phyloP scores from a whole-genome alignment of 176 grass and related monocot species.

The Cenchrus fungigraminus region DNA sequence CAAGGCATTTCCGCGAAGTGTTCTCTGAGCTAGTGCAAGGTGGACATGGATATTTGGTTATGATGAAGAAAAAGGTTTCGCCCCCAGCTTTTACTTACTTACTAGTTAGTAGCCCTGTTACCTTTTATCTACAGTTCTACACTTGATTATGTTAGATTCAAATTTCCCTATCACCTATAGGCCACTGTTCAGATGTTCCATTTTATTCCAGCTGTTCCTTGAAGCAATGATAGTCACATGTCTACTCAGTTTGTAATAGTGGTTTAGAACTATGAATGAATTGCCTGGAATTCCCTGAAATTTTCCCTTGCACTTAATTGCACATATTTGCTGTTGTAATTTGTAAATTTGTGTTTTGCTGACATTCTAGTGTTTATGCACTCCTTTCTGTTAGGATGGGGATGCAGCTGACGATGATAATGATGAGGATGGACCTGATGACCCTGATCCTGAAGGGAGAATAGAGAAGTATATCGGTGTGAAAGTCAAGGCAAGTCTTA shows the following conservation, averaged over 20 bases:
- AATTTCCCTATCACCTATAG: not conserved
- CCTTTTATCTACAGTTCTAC: not conserved
- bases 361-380: conserved; percentile 1
- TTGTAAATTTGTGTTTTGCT: not conserved
- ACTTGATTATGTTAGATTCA: conserved; percentile 16
- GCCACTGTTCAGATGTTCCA: not conserved
- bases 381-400: conserved; percentile 70
- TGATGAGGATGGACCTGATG: conserved; percentile 81
- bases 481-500: conserved; percentile 86
- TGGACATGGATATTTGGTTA: conserved; percentile 85
- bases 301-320: not conserved
- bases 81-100: not conserved
- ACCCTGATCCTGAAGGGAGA: conserved; percentile 87
- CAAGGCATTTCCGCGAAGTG: conserved; percentile 86
- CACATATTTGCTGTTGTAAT: not conserved
- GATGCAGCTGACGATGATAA: conserved; percentile 79
- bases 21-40: conserved; percentile 91
- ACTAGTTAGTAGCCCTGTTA: too few species aligned
- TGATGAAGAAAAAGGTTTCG: conserved; percentile 94
- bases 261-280: not conserved
- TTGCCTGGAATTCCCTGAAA: not conserved
- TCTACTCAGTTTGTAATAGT: not conserved
- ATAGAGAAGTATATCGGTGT: conserved; percentile 95
- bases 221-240: not conserved
- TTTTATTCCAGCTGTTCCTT: not conserved